Base-by-base conservation (phyloP, 2,329 filamentous ascomycete genomes). In the Didymella lethalis region DNA sequence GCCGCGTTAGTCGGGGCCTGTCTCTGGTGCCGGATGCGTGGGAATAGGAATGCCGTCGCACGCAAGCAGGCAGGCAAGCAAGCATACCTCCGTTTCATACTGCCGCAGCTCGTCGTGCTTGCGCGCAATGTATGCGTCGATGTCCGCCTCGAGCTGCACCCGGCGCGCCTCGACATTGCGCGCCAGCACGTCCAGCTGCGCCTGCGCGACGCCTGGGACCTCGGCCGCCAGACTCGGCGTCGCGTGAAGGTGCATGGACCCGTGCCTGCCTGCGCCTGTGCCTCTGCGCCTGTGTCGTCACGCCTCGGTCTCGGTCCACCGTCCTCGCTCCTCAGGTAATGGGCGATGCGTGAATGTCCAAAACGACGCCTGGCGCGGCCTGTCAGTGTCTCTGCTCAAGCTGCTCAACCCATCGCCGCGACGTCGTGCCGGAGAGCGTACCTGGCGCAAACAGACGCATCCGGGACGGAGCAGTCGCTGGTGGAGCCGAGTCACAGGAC, bases 121-220 rank as follows among this genome's bases (percentile, higher is more conserved):
- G 59, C 55, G 60, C 54, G 48, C 55, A 54, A 76, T 75, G 60
- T 76, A 77, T 46, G 64, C 64, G 50, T 66, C 44, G 63, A 77
- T 76, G 64, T 76, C 75, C 44, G 57, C 55, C 66, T 77, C 72
- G 59, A 77, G 74, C 64, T 72, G 69, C 66, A 71, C 70, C 61
- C 75, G 69, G 50, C 74, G 71, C 45, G 63, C 63, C 66, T 77
- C 74, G 57, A 77, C 66, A 62, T 64, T 74, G 65, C 64, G 65
- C 54, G 72, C 67, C 59, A 75, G 64, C 59, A 48, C 51, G 55
- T 73, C 70, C 64, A 76, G 67, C 67, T 75, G 72, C 64, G 66
- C 66, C 36, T 62, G 64, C 10, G 66, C 61, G 62, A 72, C 70
- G 69, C 68, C 73, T 61, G 71, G 68, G 54, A 68, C 64, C 69